Evolutionary conservation across 306 rosid genomes (phyloP), one percentile per base, ranked within the genome.

Genomic region (Alnus glutinosa): DNA sequence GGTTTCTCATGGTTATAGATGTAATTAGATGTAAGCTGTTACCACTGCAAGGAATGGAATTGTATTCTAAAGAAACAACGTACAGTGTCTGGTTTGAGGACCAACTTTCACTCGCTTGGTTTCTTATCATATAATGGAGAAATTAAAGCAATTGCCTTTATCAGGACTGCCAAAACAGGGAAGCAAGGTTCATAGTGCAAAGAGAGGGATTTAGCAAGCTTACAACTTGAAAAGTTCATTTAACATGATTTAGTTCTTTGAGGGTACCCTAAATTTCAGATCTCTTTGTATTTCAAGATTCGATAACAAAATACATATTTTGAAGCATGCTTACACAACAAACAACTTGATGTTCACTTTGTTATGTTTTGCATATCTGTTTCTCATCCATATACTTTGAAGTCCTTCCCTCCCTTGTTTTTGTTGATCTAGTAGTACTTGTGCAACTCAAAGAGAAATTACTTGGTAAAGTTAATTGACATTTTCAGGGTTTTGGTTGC

Each of bases 401-500:
- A 39, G 5, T 16, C 32, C 72, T 18, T 63, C 70, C 70, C 72
- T 42, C 48, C 23, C 10, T 68, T 28, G 15, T 23, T 19, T 57
- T 23, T 2, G 4, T 62, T 59, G 19, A 28, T 30, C 1, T 23
- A 7, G 7, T 59, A 9, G 34, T 23, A 9, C 66, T 59, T 59
- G 4, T 10, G 34, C 10, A 28, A 59, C 15, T 59, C 13, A 28
- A 55, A 68, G 32, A 55, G 58, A 63, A 59, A 28, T 78, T 70
- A 79, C 34, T 81, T 49, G 66, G 66, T 77, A 44, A 14, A 79
- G 51, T 67, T 78, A 68, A 78, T 70, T 78, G 59, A 78, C 13
- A 12, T 66, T 77, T 83, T 80, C 89, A 94, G 97, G 97, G 98
- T 82, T 84, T 89, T 82, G 94, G 98, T 64, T 86, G 73, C 74